A percentile compares a stretch with the other conserved stretches of the same genome.
These are phyloP conservation scores for Buddleja alternifolia DNA, from an alignment of 257 asterid species.

Conservation along the genomic window DNA sequence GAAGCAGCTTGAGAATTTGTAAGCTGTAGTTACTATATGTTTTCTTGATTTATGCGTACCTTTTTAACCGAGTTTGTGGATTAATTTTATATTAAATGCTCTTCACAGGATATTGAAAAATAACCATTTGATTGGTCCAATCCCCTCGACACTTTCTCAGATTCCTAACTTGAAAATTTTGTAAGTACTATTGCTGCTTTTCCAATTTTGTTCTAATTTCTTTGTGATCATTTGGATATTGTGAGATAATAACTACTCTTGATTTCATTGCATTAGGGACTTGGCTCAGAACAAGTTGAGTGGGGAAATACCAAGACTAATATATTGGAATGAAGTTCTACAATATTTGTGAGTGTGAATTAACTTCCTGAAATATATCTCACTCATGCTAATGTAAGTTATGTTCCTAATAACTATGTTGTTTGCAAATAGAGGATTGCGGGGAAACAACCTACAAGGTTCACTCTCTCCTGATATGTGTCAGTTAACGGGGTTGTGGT, in stretches of 20 bases:
- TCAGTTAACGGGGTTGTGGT: conserved; percentile 95
- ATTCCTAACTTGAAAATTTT: conserved; percentile 86
- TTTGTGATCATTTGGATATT: neutral
- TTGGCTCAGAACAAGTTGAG: conserved; percentile 87
- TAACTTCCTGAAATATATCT: neutral
- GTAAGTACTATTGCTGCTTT: conserved; percentile 50
- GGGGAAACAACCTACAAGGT: conserved; percentile 88
- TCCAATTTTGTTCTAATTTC: neutral
- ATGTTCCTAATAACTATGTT: neutral
- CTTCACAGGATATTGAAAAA: conserved; percentile 65
- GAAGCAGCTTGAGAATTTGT: conserved; percentile 86
- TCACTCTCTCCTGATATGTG: conserved; percentile 91
- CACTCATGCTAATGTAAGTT: neutral
- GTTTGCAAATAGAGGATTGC: conserved; percentile 62
- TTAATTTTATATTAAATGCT: neutral
- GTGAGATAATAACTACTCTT: neutral
- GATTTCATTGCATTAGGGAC: conserved; percentile 53
- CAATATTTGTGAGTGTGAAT: conserved; percentile 74
- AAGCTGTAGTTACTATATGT: conserved; percentile 10
- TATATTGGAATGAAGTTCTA: conserved; percentile 96
- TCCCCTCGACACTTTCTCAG: conserved; percentile 96
- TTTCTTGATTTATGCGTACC: neutral
- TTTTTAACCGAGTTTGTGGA: neutral
- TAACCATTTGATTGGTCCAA: conserved; percentile 86
- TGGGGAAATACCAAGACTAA: conserved; percentile 92